Base-by-base conservation (phyloP, 768 basidiomycete species). In the Amanita thiersii region DNA sequence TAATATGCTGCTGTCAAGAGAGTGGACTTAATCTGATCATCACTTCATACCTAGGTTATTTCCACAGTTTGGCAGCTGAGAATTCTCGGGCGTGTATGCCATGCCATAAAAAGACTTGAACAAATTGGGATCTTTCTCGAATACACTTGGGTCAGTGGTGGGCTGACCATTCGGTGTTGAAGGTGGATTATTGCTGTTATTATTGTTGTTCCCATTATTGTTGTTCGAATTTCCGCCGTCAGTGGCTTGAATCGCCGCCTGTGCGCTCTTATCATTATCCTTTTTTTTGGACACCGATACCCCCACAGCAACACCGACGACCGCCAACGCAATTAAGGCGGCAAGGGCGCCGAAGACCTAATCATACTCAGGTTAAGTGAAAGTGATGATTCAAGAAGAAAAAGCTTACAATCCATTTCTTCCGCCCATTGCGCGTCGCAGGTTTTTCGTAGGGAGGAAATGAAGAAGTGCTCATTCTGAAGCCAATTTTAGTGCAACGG, bases 71-170 rank as follows among this genome's bases (percentile, higher is more conserved):
- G 87, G 87, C 17, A 80, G 57, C 50, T 81, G 77, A n/a, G 81
- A 77, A 29, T 79, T 79, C 14, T 65, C 62, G 6, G 91, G 90
- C 1, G 88, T 90, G 59, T 94, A 94, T 0, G 91, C 91, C 17
- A 94, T 54, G 3, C 86, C 91, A 56, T 81, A 94, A 63, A 96
- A 87, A 0, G 77, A 70, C 49, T 85, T 76, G 47, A 80, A 70
- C 37, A 94, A 62, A 21, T 70, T 69, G 2, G 74, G 39, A 57
- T 93, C 74, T 62, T 81, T 84, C 14, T 61, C 58, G 60, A 93
- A 96, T 12, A 70, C 70, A 59, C 79, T 88, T 3, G 91, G 88
- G 58, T 93, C 86, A 50, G 69, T 76, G 6, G n/a, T n/a, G n/a
- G n/a, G n/a, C n/a, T n/a, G n/a, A n/a, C 66, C 65, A 41, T 69